Evolutionary conservation across 441 rosid species (phyloP), one percentile per base, ranked within the genome.

Genomic region (Syzygium syzygioides): DNA sequence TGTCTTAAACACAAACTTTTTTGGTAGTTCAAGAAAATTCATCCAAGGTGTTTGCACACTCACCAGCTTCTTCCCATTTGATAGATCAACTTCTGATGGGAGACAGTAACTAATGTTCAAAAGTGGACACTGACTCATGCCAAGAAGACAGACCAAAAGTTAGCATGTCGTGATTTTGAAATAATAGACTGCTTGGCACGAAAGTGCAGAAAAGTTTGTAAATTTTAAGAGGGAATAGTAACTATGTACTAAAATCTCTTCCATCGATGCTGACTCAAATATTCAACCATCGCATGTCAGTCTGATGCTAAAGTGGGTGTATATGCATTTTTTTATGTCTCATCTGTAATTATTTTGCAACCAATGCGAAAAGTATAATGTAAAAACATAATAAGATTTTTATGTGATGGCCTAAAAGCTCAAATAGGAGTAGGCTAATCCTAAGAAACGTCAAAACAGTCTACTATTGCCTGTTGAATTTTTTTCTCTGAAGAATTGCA

Each of bases 31-130:
- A 88, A 86, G 90, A 32, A 91, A 84, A 48, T 86, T 64, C 59
- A 89, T 37, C 86, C 84, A 20, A 87, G 18, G 32, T 90, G 84
- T 54, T 76, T 85, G 89, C 87, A 79, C 85, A 85, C 92, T 92
- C 93, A 97, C 99, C 98, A 98, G 93, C 79, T 93, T 93, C 92
- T 95, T 94, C 68, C 98, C 99, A 18, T 87, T 87, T 56, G 97
- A 94, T 54, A 90, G 92, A 89, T 92, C 92, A 76, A 91, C 90
- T 94, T 98, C 99, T 79, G 99, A 95, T 86, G 98, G 93, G 86
- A 98, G 98, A 88, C 99, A 98, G 91, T 96, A 96, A 90, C 98
- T 97, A 93, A 97, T 95, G 93, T 98, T 98, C 95, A 98, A 91
- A 91, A 98, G 98, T 71, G 96, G 96, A 93, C 99, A 98, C 99